Evolutionary conservation across 257 asterid species (phyloP), one percentile per base, ranked within the genome.

Genomic region (Rubia yunnanensis): DNA sequence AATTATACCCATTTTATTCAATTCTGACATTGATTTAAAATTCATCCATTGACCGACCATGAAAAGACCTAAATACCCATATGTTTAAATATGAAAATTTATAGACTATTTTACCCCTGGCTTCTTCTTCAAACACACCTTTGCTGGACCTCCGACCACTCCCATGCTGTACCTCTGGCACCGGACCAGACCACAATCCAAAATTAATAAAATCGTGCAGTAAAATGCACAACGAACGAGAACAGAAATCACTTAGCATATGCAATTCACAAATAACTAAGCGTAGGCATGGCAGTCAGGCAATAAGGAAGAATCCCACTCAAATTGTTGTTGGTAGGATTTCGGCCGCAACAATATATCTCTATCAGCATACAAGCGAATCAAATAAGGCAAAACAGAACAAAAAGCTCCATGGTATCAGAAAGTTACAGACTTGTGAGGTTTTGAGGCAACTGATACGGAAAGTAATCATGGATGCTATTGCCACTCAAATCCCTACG

Each of bases 401-500:
- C 70, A 56, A n/a, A 66, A 72, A 55, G 31, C 61, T 35, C 72
- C 66, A 63, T 63, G 50, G 69, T 72, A 54, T 34, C 24, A 24
- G 67, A 70, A 69, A 75, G 62, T 87, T 86, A 94, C 99, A 94
- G 82, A 95, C 76, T 86, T 4, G 94, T 86, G 72, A 90, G 89
- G 70, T 86, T 90, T 32, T 84, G 87, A 7, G 98, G 99, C 68
- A 94, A 72, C 82, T 86, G 98, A 75, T 83, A 90, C 10, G 97
- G 95, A 77, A 90, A 77, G 9, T 76, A 30, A 77, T 86, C 99
- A 30, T 83, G 86, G 72, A 94, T 76, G 67, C 66, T 78, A 71
- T 94, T 94, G 88, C 78, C 82, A 81, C 99, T 94, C 89, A 94
- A 71, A 77, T 94, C 99, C 86, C 99, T 94, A 81, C 72, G 77